Base-by-base conservation (phyloP, 108 stramenopile genomes). In the Parietichytrium sp. region DNA sequence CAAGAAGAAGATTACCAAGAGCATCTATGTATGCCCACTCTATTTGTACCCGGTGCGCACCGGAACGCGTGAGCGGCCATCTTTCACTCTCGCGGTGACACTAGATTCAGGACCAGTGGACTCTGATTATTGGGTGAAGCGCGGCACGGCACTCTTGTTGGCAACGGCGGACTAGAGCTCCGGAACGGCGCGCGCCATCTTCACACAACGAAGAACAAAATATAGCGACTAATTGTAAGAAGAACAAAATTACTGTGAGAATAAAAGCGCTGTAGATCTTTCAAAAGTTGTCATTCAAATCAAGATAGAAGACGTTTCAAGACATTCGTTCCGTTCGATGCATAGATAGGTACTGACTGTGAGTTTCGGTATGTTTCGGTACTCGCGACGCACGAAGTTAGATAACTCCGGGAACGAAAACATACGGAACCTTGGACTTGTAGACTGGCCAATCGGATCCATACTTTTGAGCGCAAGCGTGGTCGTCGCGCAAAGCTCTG, bases 391-490 rank as follows among this genome's bases (percentile, higher is more conserved):
- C 55, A 4, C 33, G 23, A n/a, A 13, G 13, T 87, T 79, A 98
- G 53, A 97, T 54, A 16, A 99, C 36, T 4, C 94, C 94, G 38
- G 98, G 98, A 54, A 98, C 86, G 87, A 99, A 98, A 53, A 94
- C 52, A 80, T 94, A 96, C 4, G 96, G 96, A 29, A 99, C 98
- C 72, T 87, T 77, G 49, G 85, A 26, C 83, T 95, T 96, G 90
- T 99, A 99, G 80, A 87, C 86, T 18, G 87, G 72, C 98, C 98
- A 99, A 88, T 98, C 97, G 15, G 88, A 91, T 3, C 97, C 97
- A 83, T 99, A 99, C 87, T 99, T 99, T 23, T 84, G 86, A 29
- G 86, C 83, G 87, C 98, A 99, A 82, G 92, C 84, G 54, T 93
- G 90, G 85, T 98, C 97, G 84, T 99, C 98, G 49, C 98, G 88